These are phyloP conservation scores for Arthroderma sp. DNA, from an alignment of 2,329 filamentous ascomycete species.

Conservation along the genomic window DNA sequence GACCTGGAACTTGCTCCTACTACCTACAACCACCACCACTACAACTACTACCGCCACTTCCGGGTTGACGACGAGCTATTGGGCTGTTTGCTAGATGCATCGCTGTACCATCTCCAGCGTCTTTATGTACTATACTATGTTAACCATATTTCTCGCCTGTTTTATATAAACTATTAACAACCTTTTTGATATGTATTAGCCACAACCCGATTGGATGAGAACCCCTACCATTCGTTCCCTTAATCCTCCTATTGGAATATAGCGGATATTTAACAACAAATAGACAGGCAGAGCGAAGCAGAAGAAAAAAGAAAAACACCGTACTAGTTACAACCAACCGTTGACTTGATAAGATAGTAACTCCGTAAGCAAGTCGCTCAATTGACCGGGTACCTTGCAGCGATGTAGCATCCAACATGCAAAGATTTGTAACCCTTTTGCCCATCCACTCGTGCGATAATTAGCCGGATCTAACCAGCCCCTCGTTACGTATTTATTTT, in stretches of 20 bases:
- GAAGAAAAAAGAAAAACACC: background rate
- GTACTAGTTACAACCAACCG: too few relatives aligned
- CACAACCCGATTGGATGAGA: background rate
- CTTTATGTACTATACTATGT: background rate
- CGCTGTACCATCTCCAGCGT: background rate
- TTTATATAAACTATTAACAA: too few relatives aligned
- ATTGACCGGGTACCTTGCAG: background rate
- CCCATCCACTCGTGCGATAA: conserved; percentile 1
- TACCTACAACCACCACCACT: too few relatives aligned
- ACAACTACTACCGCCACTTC: too few relatives aligned
- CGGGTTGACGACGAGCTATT: too few relatives aligned
- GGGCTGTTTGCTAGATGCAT: background rate
- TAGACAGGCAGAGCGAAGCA: background rate
- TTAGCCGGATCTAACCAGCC: conserved; percentile 6
- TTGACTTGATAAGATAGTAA: too few relatives aligned
- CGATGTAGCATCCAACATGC: background rate
- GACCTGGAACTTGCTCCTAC: too few relatives aligned
- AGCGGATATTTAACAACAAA: background rate
- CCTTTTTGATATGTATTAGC: too few relatives aligned
- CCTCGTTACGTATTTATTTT: background rate
- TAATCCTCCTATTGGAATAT: background rate
- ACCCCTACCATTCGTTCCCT: background rate
- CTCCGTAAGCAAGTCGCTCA: too few relatives aligned
- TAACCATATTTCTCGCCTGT: background rate
- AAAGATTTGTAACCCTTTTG: background rate